phyloP scores from a whole-genome alignment of 495 filamentous ascomycete species.

The Elasticomyces elasticus region DNA sequence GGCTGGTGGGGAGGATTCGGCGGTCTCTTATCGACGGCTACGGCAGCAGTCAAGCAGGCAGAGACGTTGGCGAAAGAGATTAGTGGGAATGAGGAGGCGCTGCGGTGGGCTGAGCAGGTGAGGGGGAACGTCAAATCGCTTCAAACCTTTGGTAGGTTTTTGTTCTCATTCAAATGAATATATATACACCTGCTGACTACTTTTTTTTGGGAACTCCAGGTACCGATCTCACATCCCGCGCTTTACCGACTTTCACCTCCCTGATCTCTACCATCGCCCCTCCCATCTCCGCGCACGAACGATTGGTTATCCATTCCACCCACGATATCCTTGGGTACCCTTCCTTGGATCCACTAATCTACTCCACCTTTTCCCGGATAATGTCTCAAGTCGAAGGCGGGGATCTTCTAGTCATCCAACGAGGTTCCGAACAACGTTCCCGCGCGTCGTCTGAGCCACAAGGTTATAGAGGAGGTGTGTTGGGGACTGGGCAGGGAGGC shows the following conservation, averaged over 20 bases:
- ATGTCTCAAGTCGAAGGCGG: conserved; percentile 98
- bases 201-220: conserved; percentile 47
- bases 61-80: conserved; percentile 91
- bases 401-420: conserved; percentile 91
- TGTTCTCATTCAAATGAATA: not conserved
- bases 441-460: conserved; percentile 45
- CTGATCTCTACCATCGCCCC: conserved; percentile 91
- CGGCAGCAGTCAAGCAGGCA: conserved; percentile 84
- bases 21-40: conserved; percentile 57
- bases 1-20: conserved; percentile 85
- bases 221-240: conserved; percentile 77
- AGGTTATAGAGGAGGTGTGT: conserved; percentile 45
- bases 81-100: conserved; percentile 90
- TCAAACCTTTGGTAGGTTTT: conserved; percentile 59
- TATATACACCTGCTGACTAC: not conserved
- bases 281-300: conserved; percentile 94
- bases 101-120: conserved; percentile 90
- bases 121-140: conserved; percentile 82
- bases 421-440: conserved; percentile 66
- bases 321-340: conserved; percentile 93
- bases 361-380: conserved; percentile 85
- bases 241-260: conserved; percentile 88
- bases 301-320: conserved; percentile 94
- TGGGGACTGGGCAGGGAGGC: conserved; percentile 30
- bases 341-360: conserved; percentile 84